Evolutionary conservation across 108 stramenopile species (phyloP), one percentile per base, ranked within the genome.

Genomic region (Nitzschia sp.): DNA sequence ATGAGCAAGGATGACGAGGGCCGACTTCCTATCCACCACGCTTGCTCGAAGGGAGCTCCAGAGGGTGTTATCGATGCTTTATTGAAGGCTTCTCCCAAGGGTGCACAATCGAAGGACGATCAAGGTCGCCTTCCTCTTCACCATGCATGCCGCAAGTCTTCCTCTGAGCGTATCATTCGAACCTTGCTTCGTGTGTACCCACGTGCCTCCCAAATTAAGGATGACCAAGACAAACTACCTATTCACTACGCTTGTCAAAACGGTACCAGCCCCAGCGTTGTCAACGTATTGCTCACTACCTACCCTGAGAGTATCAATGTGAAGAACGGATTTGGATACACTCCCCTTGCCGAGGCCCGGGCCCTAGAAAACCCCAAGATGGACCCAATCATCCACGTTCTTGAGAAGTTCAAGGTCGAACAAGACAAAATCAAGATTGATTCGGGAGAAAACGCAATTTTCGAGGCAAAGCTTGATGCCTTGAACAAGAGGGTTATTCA

Each of bases 141-240:
- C 59, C 83, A 91, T 70, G 90, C 88, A 7, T 90, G 89, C 70
- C 78, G 87, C 42, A 91, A 90, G 80, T 82, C 77, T 6, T 75
- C 84, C n/a, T 78, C 86, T 9, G 90, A 91, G 51, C 66, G 81
- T 44, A 76, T 84, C n/a, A 77, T 94, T 44, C 80, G 85, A 40
- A 81, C 80, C 6, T 73, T 94, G 8, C 58, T 94, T 21, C 86
- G 84, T 52, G 87, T 91, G 8, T 94, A 90, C 65, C 86, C 93
- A 7, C 77, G 90, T 21, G 93, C 85, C 11, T 84, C 93, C 6
- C 88, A 90, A 53, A 83, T 89, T 37, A 91, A 89, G 75, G 93
- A 94, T 51, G 93, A 94, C 62, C 89, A 90, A 71, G 89, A 91
- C 63, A 94, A 94, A 66, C 79, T 94, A 6, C 86, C 93, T 5